Percentiles rank a stretch among this genome's conserved stretches.
Evolutionary conservation across 2,329 filamentous ascomycete species (phyloP).

Genomic region (Pestalotiopsis sp.): DNA sequence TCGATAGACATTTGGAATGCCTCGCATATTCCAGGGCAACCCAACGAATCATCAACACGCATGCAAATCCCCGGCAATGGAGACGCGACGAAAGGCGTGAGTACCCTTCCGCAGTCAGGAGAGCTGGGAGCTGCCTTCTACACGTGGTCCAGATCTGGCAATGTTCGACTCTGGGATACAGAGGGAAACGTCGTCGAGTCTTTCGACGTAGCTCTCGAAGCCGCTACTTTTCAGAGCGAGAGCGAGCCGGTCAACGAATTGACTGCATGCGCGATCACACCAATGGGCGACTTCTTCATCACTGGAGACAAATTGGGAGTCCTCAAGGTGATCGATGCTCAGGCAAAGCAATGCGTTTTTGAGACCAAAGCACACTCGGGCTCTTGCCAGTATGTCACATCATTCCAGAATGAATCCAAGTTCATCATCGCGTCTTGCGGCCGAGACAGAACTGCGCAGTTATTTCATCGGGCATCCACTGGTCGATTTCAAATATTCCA

Average conservation of each 20-base stretch:
- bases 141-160: constrained; percentile 85
- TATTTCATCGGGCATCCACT: constrained; percentile 68
- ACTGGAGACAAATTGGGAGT: constrained; percentile 88
- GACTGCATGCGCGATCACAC: constrained; percentile 61
- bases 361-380: constrained; percentile 84
- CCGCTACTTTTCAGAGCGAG: constrained; percentile 51
- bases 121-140: constrained; percentile 72
- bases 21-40: constrained; percentile 44
- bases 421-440: constrained; percentile 81
- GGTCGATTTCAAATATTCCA: constrained; percentile 78
- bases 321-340: constrained; percentile 68
- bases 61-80: constrained; percentile 65
- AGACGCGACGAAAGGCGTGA: constrained; percentile 73
- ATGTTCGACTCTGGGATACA: constrained; percentile 79
- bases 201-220: constrained; percentile 71
- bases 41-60: constrained; percentile 40
- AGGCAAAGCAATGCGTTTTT: constrained; percentile 62
- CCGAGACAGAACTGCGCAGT: constrained; percentile 87
- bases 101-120: constrained; percentile 63
- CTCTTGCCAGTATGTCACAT: constrained; percentile 80
- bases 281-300: constrained; percentile 68
- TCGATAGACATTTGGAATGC: constrained; percentile 71
- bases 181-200: constrained; percentile 70
- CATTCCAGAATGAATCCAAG: constrained; percentile 64
- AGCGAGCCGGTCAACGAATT: constrained; percentile 60